Evolutionary conservation across 192 early-diverging fungal species (phyloP).

Genomic region (Linnemannia elongata): DNA sequence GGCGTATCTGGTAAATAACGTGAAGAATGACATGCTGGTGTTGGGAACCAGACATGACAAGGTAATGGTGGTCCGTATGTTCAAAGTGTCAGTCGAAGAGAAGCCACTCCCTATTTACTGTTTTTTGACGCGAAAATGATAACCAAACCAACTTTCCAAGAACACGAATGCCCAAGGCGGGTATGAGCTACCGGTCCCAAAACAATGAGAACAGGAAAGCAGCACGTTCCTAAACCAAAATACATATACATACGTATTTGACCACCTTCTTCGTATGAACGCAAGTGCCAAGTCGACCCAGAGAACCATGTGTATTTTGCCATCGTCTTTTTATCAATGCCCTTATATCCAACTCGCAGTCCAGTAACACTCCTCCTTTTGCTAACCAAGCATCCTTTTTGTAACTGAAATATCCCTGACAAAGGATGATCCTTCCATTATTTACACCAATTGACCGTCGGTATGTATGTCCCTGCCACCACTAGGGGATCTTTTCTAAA

Average conservation of each 20-base stretch:
- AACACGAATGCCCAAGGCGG: not conserved
- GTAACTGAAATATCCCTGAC: too few species aligned
- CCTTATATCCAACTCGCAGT: too few species aligned
- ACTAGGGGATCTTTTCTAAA: not conserved
- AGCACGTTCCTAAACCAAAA: not conserved
- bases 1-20: not conserved
- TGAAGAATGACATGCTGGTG: not conserved
- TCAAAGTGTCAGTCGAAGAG: not conserved
- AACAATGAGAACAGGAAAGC: not conserved
- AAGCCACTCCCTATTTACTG: not conserved
- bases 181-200: not conserved
- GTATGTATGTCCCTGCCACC: too few species aligned
- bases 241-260: too few species aligned
- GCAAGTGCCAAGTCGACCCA: too few species aligned
- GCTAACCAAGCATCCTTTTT: too few species aligned
- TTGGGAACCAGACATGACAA: not conserved
- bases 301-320: too few species aligned
- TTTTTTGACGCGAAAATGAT: not conserved
- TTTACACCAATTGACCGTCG: too few species aligned
- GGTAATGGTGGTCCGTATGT: not conserved
- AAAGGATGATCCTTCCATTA: too few species aligned
- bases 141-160: not conserved
- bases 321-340: too few species aligned
- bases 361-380: too few species aligned
- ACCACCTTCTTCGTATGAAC: too few species aligned